Evolutionary conservation across 179 eudicot genomes (phyloP), one percentile per base, ranked within the genome.

Genomic region (Silene vulgaris): DNA sequence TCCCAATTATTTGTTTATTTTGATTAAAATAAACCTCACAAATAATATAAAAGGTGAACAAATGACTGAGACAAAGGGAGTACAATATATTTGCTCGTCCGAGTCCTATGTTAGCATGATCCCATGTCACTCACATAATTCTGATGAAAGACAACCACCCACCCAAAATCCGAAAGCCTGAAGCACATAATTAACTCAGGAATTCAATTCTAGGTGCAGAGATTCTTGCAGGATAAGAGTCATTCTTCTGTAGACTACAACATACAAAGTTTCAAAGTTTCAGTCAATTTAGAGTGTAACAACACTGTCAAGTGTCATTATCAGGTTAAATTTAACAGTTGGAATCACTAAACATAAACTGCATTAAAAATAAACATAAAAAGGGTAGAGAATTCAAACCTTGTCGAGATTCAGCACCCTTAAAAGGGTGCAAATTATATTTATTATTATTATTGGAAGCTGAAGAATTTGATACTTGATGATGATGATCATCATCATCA

Each of bases 371-470:
- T 6, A 48, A 4, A 14, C 9, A 30, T 60, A 60, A 60, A 2
- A 13, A 37, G 40, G n/a, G 72, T 69, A 56, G 2, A 29, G 32
- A 17, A 40, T 29, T 20, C 13, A 4, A 26, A 80, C 83, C 83
- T 80, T 76, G 48, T 66, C 80, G 76, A 72, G 80, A 72, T n/a
- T 76, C 60, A 59, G 80, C 60, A 5, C 70, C 65, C 74, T 80
- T 72, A 56, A 76, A 73, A 61, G 60, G 65, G 59, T 23, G 45
- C 72, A 56, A 76, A 65, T 76, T 72, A 32, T 13, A 8, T 50
- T 50, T 48, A 6, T 3, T 32, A 3, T 37, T 37, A 37, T 5
- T 7, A 37, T 37, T 37, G 6, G 65, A 52, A 3, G 66, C 50
- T 19, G 75, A 52, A 3, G 65, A 50, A 61, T 73, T 73, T 40